Base-by-base conservation (phyloP, 371 early-diverging fungal species). In the Batkoa obscura region DNA sequence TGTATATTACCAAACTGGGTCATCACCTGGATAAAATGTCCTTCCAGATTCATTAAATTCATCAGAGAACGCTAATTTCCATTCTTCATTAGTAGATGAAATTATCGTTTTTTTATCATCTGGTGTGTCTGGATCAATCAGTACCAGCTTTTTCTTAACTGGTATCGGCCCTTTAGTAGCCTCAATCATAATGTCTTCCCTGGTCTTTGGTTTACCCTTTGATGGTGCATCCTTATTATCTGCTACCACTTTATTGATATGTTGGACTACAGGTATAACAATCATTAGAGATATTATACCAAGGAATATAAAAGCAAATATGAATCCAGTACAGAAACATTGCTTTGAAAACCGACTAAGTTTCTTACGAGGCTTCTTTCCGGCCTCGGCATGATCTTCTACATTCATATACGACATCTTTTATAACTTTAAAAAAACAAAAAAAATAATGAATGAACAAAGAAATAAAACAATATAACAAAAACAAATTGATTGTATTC, bases 11-110 rank as follows among this genome's bases (percentile, higher is more conserved):
- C 74, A 73, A 30, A 57, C 59, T 12, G 62, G 60, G 57, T 76
- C 77, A 37, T 72, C 67, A 17, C 76, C 74, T 1, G 70, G 69
- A 5, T 58, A 57, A 56, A 76, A 76, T 0, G 64, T 62, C 41
- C 77, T 72, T 2, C 72, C 72, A 3, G 71, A 69, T 49, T 64
- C 58, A 30, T 73, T 64, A 47, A 76, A 76, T 58, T 76, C 77
- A 57, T 76, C 77, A 39, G 70, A 69, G 47, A 75, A 76, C 31
- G 70, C 75, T 15, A 76, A 38, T 2, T 55, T 33, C 59, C 63
- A 69, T 43, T 55, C 55, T 32, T 55, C 55, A 30, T 47, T 47
- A 37, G 33, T 6, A 0, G 61, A 61, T 3, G 43, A 41, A 1
- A 58, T 55, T 2, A 48, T 55, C n/a, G 37, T 32, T 1, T 46